phyloP scores from a whole-genome alignment of 2,329 filamentous ascomycete species.

The Exserohilum rostratum region DNA sequence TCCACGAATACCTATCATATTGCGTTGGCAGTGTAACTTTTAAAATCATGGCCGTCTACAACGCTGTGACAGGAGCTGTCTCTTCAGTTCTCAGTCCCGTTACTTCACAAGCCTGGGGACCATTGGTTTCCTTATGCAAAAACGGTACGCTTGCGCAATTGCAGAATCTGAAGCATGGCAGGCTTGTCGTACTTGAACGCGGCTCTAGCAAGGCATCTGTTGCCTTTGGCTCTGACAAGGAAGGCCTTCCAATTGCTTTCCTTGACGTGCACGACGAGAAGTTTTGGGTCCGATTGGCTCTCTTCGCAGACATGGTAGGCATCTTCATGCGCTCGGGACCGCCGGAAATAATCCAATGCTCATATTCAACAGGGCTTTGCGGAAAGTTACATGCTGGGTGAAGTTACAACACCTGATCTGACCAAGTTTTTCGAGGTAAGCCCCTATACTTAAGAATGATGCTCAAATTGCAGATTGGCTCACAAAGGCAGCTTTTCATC shows the following conservation, averaged over 20 bases:
- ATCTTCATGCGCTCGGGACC: background rate
- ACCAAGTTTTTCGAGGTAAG: conserved; percentile 70
- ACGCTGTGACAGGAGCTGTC: conserved; percentile 46
- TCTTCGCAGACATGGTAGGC: conserved; percentile 73
- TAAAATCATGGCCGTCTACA: conserved; percentile 44
- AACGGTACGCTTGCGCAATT: conserved; percentile 55
- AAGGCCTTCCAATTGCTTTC: conserved; percentile 56
- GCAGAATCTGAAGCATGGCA: conserved; percentile 54
- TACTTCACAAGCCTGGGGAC: conserved; percentile 55
- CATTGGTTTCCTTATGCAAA: conserved; percentile 55
- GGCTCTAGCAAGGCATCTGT: conserved; percentile 51
- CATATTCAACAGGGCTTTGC: conserved; percentile 62
- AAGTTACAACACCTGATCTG: conserved; percentile 70
- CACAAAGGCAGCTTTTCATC: conserved; percentile 66
- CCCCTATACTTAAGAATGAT: background rate
- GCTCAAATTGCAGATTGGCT: conserved; percentile 10
- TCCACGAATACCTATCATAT: background rate
- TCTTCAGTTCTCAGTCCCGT: conserved; percentile 51
- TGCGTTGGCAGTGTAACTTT: background rate
- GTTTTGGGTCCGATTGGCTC: conserved; percentile 71
- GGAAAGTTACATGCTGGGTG: conserved; percentile 74
- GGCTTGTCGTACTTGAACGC: conserved; percentile 53
- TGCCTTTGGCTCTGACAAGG: conserved; percentile 51
- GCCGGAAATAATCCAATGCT: background rate
- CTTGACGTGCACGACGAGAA: conserved; percentile 68